Evolutionary conservation across 495 filamentous ascomycete genomes (phyloP).

Genomic region (Astrocystis sublimbata): DNA sequence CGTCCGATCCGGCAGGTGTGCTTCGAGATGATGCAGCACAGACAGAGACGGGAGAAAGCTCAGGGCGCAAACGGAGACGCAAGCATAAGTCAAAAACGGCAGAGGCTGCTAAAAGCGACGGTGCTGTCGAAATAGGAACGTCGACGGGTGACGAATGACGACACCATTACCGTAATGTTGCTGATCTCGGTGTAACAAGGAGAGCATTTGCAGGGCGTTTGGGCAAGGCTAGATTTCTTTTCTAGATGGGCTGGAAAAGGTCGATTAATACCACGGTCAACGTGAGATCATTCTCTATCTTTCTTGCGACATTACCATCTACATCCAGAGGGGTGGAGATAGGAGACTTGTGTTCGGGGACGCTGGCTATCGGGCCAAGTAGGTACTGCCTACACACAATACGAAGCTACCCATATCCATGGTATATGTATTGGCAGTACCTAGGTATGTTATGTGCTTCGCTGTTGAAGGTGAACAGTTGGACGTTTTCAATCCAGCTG

Average conservation of each 20-base stretch:
- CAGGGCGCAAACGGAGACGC: constrained; percentile 49
- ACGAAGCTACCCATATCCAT: no score
- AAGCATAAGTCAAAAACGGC: constrained; percentile 39
- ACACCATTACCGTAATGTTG: background rate
- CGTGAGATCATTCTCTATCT: background rate
- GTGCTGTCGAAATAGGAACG: constrained; percentile 10
- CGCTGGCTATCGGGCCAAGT: no score
- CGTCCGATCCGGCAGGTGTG: constrained; percentile 20
- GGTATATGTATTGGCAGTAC: no score
- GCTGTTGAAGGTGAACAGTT: no score
- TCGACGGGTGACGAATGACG: constrained; percentile 18
- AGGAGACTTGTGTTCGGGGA: background rate
- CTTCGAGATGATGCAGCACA: constrained; percentile 8
- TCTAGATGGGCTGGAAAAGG: background rate
- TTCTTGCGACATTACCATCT: background rate
- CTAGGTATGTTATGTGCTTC: no score
- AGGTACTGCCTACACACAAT: no score
- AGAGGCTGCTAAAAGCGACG: constrained; percentile 14
- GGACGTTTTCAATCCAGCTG: no score
- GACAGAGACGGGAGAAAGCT: constrained; percentile 16
- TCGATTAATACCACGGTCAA: constrained; percentile 9
- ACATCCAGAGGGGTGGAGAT: background rate
- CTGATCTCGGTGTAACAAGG: constrained; percentile 20
- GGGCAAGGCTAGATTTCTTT: constrained; percentile 4
- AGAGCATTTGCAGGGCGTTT: constrained; percentile 22